Percentiles rank a stretch among this genome's conserved stretches.
Conservation (phyloP, 2,329 filamentous ascomycete species). For the Reticulascus tulasneorum region DNA sequence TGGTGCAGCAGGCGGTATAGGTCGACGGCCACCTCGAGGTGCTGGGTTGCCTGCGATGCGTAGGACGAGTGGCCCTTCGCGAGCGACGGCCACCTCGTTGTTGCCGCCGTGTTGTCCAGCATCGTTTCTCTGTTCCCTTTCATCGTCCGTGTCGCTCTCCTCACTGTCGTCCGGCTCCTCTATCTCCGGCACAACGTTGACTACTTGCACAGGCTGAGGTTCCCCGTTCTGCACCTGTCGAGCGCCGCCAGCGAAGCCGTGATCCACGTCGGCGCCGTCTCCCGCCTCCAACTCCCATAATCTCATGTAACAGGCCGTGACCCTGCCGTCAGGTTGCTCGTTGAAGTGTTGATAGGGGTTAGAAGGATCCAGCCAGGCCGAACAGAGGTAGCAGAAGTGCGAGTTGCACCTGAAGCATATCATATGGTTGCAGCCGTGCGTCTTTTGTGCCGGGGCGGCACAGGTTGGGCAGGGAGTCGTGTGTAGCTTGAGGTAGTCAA, state of each 20-base stretch:
- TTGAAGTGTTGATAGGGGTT: constrained; percentile 94
- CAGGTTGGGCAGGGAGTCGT: constrained; percentile 90
- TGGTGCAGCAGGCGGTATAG: constrained; percentile 24
- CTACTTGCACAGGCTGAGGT: constrained; percentile 12
- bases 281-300: constrained; percentile 88
- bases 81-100: constrained; percentile 41
- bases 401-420: constrained; percentile 83
- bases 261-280: constrained; percentile 56
- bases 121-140: not conserved
- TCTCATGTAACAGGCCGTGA: constrained; percentile 72
- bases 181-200: constrained; percentile 20
- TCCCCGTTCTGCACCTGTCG: not conserved
- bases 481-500: constrained; percentile 77
- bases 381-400: constrained; percentile 95
- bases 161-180: constrained; percentile 29
- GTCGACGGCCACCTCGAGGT: constrained; percentile 20
- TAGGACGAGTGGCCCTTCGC: constrained; percentile 54
- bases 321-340: constrained; percentile 43
- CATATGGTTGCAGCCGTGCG: constrained; percentile 96
- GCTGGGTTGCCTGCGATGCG: constrained; percentile 42
- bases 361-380: constrained; percentile 72
- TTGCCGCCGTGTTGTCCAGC: constrained; percentile 21
- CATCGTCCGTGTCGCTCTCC: constrained; percentile 18
- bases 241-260: constrained; percentile 37
- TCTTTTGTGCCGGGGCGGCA: constrained; percentile 80